These are phyloP conservation scores for Groenewaldozyma tartarivorans DNA, from an alignment of 805 yeast species.

Conservation along the genomic window DNA sequence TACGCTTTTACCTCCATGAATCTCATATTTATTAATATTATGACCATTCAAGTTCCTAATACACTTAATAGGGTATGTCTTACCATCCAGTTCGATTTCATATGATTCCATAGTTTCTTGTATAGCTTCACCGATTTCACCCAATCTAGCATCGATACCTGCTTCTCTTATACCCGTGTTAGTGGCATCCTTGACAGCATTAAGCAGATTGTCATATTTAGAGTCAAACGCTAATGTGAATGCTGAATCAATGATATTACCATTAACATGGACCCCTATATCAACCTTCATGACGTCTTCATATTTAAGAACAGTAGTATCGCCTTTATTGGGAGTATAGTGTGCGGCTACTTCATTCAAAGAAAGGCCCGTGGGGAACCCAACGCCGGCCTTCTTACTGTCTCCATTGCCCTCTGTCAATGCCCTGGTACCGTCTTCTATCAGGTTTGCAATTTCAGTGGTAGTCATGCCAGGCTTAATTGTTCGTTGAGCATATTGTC, in stretches of 20 bases:
- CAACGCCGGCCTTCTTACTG: conserved; percentile 67
- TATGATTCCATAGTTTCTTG: conserved; percentile 97
- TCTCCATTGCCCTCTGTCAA: conserved; percentile 57
- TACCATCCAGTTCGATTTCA: conserved; percentile 85
- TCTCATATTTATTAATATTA: conserved; percentile 70
- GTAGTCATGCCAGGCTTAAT: conserved; percentile 89
- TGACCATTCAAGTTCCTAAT: conserved; percentile 94
- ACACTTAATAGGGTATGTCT: conserved; percentile 73
- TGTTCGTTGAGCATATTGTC: conserved; percentile 63
- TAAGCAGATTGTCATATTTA: conserved; percentile 67
- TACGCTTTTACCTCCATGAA: conserved; percentile 93
- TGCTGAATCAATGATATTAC: conserved; percentile 89
- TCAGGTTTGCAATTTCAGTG: conserved; percentile 79
- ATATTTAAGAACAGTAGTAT: conserved; percentile 64
- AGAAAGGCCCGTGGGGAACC: conserved; percentile 97
- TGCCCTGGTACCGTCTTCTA: conserved; percentile 76
- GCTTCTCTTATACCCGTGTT: conserved; percentile 87
- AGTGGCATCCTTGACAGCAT: conserved; percentile 88
- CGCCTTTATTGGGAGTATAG: conserved; percentile 95
- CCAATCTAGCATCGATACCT: conserved; percentile 90
- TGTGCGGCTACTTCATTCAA: conserved; percentile 95
- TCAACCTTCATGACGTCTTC: conserved; percentile 97
- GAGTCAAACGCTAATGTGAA: conserved; percentile 84
- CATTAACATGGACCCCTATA: conserved; percentile 93
- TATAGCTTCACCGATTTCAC: conserved; percentile 91